These are phyloP conservation scores for Phytophthora boehmeriae DNA, from an alignment of 352 stramenopile species.

Conservation along the genomic window DNA sequence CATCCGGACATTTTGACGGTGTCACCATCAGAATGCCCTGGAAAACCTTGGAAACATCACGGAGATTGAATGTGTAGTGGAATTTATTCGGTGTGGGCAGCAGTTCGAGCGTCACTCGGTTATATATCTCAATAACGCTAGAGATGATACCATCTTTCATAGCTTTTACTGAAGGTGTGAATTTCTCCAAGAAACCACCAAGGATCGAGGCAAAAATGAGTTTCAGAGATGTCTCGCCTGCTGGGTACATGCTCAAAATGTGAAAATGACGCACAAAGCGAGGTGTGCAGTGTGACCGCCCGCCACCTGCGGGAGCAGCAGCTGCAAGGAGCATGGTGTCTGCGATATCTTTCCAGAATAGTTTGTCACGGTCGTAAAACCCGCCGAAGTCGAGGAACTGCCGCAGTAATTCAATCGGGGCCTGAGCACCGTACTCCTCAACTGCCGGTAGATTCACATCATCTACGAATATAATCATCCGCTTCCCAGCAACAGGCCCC, in stretches of 20 bases:
- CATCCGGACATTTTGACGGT: constrained; percentile 73
- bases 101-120: constrained; percentile 90
- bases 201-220: constrained; percentile 95
- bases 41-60: constrained; percentile 96
- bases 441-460: constrained; percentile 95
- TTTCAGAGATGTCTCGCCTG: constrained; percentile 86
- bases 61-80: constrained; percentile 96
- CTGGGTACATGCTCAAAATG: constrained; percentile 93
- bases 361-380: constrained; percentile 96
- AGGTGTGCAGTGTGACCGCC: constrained; percentile 85
- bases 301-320: constrained; percentile 91
- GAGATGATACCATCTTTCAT: constrained; percentile 86
- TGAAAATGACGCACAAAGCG: constrained; percentile 96
- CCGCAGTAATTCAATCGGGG: constrained; percentile 93
- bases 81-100: constrained; percentile 94
- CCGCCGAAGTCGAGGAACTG: constrained; percentile 96
- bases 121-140: constrained; percentile 94
- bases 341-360: constrained; percentile 97
- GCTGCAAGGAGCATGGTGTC: constrained; percentile 92
- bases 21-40: constrained; percentile 96
- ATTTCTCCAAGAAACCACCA: constrained; percentile 91
- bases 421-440: constrained; percentile 94
- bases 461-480: constrained; percentile 95
- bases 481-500: constrained; percentile 85
- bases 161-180: constrained; percentile 82